Conservation (phyloP, 1,284 basidiomycete genomes). For the Cerrena zonata region DNA sequence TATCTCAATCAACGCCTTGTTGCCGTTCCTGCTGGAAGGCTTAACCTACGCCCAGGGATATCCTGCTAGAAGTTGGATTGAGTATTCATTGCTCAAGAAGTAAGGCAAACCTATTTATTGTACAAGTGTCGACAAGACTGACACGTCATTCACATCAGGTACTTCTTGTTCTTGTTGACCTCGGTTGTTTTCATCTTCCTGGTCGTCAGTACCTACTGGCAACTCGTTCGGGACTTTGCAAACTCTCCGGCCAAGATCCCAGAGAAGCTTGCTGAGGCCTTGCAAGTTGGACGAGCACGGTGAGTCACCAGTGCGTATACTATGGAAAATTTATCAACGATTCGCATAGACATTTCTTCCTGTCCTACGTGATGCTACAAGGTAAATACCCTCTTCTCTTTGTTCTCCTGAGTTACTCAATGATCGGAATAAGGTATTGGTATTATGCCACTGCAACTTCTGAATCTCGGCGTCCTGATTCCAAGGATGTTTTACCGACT, state of each 20-base stretch:
- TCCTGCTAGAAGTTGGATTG: conserved; percentile 84
- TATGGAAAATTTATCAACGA: conserved; percentile 18
- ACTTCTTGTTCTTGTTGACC: conserved; percentile 88
- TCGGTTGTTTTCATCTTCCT: conserved; percentile 97
- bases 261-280: conserved; percentile 78
- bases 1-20: conserved; percentile 81
- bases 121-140: neutral
- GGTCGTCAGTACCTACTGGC: conserved; percentile 84
- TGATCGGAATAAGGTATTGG: conserved; percentile 63
- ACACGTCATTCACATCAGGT: conserved; percentile 42
- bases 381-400: conserved; percentile 34
- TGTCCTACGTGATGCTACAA: conserved; percentile 93
- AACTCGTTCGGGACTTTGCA: conserved; percentile 80
- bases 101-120: conserved; percentile 28
- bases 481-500: conserved; percentile 67
- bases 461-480: conserved; percentile 82
- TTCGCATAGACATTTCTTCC: conserved; percentile 77
- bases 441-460: conserved; percentile 89
- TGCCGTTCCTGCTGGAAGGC: conserved; percentile 89
- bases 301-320: conserved; percentile 19
- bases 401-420: neutral
- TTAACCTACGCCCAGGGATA: conserved; percentile 86
- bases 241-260: conserved; percentile 85
- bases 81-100: conserved; percentile 91
- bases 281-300: conserved; percentile 72